Conservation (phyloP, 805 yeast species). For the Yarrowia osloensis region DNA sequence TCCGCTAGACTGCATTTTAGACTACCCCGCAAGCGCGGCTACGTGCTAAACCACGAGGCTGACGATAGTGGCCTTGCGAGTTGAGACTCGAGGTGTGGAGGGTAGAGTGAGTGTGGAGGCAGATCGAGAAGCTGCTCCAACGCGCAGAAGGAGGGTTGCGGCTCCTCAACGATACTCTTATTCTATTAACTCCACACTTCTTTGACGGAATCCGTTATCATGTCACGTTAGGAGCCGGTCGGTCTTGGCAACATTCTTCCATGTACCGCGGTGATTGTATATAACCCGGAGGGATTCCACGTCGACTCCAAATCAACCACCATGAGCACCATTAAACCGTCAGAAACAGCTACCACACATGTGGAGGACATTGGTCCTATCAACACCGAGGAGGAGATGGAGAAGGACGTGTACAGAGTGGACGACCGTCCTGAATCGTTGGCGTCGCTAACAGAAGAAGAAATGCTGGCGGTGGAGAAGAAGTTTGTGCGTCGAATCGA, state of each 20-base stretch:
- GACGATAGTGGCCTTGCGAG: too few relatives aligned
- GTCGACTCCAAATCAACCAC: background rate
- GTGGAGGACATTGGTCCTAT: background rate
- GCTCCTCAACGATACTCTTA: too few relatives aligned
- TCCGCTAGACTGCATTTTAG: too few relatives aligned
- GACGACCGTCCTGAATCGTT: background rate
- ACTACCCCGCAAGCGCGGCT: slow-evolving; percentile 8
- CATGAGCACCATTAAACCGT: background rate
- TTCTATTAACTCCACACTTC: too few relatives aligned
- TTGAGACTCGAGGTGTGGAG: too few relatives aligned
- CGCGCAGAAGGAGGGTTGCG: too few relatives aligned
- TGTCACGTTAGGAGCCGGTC: too few relatives aligned
- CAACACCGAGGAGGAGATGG: background rate
- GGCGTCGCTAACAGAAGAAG: background rate
- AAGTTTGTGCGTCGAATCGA: slow-evolving; percentile 52
- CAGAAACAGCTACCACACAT: background rate
- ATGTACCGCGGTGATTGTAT: background rate
- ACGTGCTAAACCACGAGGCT: background rate
- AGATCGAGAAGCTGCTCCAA: too few relatives aligned
- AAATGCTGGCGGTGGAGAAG: slow-evolving; percentile 34
- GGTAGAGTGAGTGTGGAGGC: background rate
- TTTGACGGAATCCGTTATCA: too few relatives aligned
- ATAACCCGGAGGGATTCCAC: background rate
- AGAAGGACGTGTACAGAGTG: background rate
- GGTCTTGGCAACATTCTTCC: too few relatives aligned